phyloP scores from a whole-genome alignment of 208 protist species.

The Leishmania mexicana region DNA sequence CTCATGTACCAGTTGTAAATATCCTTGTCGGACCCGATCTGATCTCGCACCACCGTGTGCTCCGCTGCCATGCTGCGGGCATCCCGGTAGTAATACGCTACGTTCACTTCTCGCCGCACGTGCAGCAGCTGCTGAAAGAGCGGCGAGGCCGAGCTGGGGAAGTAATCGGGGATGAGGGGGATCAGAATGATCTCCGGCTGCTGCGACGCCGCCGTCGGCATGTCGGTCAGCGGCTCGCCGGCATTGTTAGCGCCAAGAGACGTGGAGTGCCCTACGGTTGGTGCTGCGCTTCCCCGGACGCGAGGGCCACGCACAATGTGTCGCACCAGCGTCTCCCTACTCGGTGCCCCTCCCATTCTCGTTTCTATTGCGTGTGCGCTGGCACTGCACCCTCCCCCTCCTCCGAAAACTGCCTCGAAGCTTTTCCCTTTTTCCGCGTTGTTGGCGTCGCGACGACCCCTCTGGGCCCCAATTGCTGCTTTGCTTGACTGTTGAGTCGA shows the following conservation, averaged over 20 bases:
- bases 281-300: not conserved
- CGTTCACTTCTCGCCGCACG: conserved; percentile 42
- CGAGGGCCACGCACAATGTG: conserved; percentile 40
- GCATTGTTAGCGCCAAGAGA: not conserved
- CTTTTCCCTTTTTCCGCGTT: not conserved
- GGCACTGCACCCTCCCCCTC: not conserved
- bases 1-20: conserved; percentile 71
- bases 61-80: conserved; percentile 28
- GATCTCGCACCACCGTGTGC: conserved; percentile 27
- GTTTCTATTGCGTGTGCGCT: not conserved
- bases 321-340: conserved; percentile 59
- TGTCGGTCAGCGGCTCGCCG: not conserved
- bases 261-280: not conserved
- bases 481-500: not conserved
- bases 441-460: not conserved
- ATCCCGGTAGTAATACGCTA: conserved; percentile 54
- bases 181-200: conserved; percentile 58
- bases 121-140: conserved; percentile 59
- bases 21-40: conserved; percentile 39
- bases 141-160: conserved; percentile 39
- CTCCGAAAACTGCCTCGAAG: not conserved
- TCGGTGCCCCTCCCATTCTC: conserved; percentile 57
- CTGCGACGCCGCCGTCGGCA: not conserved
- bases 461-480: not conserved
- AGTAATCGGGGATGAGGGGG: conserved; percentile 70